These are phyloP conservation scores for Ogataea philodendri DNA, from an alignment of 805 yeast genomes.

Conservation along the genomic window DNA sequence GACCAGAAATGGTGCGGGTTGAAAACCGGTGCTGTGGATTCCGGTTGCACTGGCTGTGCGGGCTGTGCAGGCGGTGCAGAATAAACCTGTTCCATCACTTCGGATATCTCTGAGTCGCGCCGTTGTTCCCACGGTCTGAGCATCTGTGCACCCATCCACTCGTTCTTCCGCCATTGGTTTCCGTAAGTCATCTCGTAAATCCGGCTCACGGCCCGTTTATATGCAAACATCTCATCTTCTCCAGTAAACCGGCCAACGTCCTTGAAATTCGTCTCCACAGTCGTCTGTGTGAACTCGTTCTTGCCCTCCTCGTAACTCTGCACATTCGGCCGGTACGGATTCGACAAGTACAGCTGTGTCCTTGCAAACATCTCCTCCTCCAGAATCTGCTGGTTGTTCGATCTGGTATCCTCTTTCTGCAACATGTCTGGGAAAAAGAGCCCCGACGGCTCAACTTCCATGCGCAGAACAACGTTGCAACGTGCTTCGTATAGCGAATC, in stretches of 20 bases:
- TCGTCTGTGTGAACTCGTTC: slow-evolving; percentile 32
- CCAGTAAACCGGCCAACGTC: slow-evolving; percentile 63
- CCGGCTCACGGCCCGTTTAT: slow-evolving; percentile 66
- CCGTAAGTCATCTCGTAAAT: slow-evolving; percentile 41
- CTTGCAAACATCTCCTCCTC: slow-evolving; percentile 70
- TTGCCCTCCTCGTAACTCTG: slow-evolving; percentile 56
- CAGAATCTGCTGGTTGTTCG: slow-evolving; percentile 41
- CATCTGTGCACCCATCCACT: slow-evolving; percentile 51
- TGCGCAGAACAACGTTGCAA: slow-evolving; percentile 55
- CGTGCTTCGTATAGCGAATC: slow-evolving; percentile 70
- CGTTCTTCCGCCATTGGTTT: slow-evolving; percentile 45
- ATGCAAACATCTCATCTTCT: slow-evolving; percentile 75
- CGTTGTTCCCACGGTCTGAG: slow-evolving; percentile 67
- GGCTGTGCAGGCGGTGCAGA: background rate
- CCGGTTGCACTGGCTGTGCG: slow-evolving; percentile 7
- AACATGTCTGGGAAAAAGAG: slow-evolving; percentile 59
- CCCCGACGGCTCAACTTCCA: slow-evolving; percentile 48
- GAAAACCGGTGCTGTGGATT: slow-evolving; percentile 39
- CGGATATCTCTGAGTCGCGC: no score
- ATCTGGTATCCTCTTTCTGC: slow-evolving; percentile 8
- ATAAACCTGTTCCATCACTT: no score
- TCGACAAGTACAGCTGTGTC: slow-evolving; percentile 55
- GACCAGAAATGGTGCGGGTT: slow-evolving; percentile 60
- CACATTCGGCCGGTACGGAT: slow-evolving; percentile 70
- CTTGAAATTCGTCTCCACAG: slow-evolving; percentile 38